phyloP scores from a whole-genome alignment of 768 basidiomycete species.

The Amanita phalloides region DNA sequence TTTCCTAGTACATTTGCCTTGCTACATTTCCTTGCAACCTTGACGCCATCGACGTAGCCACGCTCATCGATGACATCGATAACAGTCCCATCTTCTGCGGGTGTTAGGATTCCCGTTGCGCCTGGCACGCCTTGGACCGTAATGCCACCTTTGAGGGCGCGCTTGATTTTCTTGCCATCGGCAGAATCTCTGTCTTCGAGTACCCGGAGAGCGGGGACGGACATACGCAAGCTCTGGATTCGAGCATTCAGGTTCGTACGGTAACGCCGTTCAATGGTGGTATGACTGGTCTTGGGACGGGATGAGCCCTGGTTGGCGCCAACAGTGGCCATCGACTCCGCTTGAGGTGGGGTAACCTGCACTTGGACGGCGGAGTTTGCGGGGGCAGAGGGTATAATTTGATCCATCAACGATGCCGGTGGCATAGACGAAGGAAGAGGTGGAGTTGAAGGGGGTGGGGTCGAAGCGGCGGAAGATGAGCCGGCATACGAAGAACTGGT shows the following conservation, averaged over 20 bases:
- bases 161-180: constrained; percentile 35
- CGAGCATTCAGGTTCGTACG: constrained; percentile 84
- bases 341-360: not conserved
- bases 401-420: not conserved
- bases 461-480: constrained; percentile 30
- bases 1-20: constrained; percentile 88
- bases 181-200: constrained; percentile 49
- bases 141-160: constrained; percentile 30
- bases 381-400: constrained; percentile 4
- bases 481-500: constrained; percentile 33
- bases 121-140: constrained; percentile 22
- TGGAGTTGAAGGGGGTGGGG: constrained; percentile 18
- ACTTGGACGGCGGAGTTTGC: not conserved
- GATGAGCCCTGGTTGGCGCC: constrained; percentile 8
- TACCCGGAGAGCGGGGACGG: constrained; percentile 76
- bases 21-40: constrained; percentile 82
- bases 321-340: not conserved
- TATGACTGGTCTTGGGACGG: constrained; percentile 80
- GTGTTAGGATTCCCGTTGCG: constrained; percentile 17
- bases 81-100: constrained; percentile 22
- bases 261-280: constrained; percentile 82
- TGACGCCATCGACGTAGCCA: constrained; percentile 88
- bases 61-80: constrained; percentile 66
- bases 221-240: constrained; percentile 68
- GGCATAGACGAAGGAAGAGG: constrained; percentile 5